Percentiles rank a stretch among this genome's conserved stretches.
These are phyloP conservation scores for Coemansia guatemalensis DNA, from an alignment of 192 early-diverging fungal genomes.

Conservation along the genomic window DNA sequence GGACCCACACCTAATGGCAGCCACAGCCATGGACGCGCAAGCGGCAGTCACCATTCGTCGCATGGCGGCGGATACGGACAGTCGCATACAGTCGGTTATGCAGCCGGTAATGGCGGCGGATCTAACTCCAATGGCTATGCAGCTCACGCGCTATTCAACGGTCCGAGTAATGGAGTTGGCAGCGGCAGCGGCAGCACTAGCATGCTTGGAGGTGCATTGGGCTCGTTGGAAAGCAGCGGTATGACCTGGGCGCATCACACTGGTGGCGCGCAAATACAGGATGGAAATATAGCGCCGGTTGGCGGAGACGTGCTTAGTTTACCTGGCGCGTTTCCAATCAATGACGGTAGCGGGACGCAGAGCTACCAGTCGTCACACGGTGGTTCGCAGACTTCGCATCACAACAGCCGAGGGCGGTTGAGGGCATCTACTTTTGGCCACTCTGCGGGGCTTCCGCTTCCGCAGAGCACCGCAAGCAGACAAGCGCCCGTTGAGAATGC, in stretches of 20 bases:
- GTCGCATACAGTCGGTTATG: conserved; percentile 18
- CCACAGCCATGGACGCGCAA: conserved; percentile 8
- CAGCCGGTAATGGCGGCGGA: conserved; percentile 12
- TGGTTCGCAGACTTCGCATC: conserved; percentile 12
- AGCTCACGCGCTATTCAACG: conserved; percentile 1
- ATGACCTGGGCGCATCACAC: conserved; percentile 12
- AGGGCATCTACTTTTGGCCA: conserved; percentile 28
- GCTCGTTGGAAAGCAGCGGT: neutral
- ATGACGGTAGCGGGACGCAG: conserved; percentile 2
- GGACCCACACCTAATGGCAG: conserved; percentile 6
- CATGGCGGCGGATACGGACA: conserved; percentile 21
- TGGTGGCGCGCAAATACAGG: neutral
- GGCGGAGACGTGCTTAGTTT: conserved; percentile 6
- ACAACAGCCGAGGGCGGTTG: conserved; percentile 10
- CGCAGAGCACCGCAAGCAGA: neutral
- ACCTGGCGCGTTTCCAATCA: conserved; percentile 33
- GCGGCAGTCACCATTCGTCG: neutral
- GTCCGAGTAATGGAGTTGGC: neutral
- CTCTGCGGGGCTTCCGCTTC: neutral
- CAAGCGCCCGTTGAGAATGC: conserved; percentile 7
- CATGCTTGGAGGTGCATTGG: conserved; percentile 2
- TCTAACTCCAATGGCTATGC: conserved; percentile 19
- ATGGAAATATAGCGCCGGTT: conserved; percentile 4
- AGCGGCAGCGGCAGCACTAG: conserved; percentile 3
- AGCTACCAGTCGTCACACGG: conserved; percentile 12